A percentile compares a stretch with the other conserved stretches of the same genome.
phyloP scores from a whole-genome alignment of 176 grass and related monocot species.

The Raddia distichophylla region DNA sequence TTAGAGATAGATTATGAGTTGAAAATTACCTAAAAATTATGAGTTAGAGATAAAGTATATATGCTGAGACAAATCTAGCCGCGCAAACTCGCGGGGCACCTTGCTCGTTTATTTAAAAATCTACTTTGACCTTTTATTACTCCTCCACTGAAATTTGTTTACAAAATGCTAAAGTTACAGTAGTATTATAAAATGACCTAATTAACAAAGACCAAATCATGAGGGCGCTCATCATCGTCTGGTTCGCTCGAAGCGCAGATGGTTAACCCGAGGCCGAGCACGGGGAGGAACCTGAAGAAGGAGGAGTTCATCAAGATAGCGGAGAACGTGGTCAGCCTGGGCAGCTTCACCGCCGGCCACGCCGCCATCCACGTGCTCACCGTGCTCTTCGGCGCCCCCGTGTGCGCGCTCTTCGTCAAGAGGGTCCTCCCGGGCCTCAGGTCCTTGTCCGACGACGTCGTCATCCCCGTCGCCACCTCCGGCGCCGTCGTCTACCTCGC shows the following conservation, averaged over 20 bases:
- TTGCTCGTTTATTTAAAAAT: no score
- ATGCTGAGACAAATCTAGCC: no score
- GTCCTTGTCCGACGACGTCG: constrained; percentile 64
- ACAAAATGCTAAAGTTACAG: no score
- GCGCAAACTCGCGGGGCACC: no score
- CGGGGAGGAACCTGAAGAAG: not conserved
- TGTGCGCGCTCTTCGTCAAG: constrained; percentile 56
- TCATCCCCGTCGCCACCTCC: constrained; percentile 71
- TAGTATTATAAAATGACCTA: no score
- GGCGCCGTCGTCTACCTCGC: constrained; percentile 57
- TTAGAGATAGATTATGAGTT: no score
- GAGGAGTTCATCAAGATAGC: constrained; percentile 28
- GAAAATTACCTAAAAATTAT: no score
- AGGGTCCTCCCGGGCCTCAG: constrained; percentile 60
- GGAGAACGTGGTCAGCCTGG: constrained; percentile 4
- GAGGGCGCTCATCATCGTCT: not conserved
- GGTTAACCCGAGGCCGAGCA: no score
- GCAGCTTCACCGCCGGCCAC: constrained; percentile 54
- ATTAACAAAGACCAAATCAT: not conserved
- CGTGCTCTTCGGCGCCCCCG: constrained; percentile 59
- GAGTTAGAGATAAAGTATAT: no score
- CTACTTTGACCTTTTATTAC: no score
- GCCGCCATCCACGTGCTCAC: constrained; percentile 39
- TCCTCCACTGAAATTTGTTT: no score
- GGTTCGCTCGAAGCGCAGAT: not conserved